Conservation (phyloP, 148 eudicot genomes). For the Silene latifolia region DNA sequence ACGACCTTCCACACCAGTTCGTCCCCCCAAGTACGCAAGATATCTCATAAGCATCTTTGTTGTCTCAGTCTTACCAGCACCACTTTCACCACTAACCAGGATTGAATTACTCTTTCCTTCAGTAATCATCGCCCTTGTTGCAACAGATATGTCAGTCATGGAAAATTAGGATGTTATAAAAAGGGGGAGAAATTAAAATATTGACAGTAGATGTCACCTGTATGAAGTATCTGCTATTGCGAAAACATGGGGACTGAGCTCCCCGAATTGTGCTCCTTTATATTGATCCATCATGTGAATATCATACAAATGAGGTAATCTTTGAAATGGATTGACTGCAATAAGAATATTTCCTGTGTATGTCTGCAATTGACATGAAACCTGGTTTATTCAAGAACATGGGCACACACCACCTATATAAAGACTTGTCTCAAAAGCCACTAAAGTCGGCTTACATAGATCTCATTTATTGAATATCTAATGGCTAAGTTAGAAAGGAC, state of each 20-base stretch:
- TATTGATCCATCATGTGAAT: conserved; percentile 99
- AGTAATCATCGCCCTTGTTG: conserved; percentile 87
- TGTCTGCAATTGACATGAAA: conserved; percentile 48
- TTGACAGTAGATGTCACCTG: conserved; percentile 43
- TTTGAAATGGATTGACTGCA: conserved; percentile 98
- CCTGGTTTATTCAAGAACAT: conserved; percentile 15
- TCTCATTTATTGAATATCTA: conserved; percentile 96
- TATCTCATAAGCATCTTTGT: conserved; percentile 99
- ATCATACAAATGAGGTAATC: conserved; percentile 91
- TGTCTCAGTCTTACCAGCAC: conserved; percentile 99
- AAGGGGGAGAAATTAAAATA: background rate
- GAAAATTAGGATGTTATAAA: background rate
- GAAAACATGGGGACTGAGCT: conserved; percentile 98
- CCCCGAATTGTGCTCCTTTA: conserved; percentile 92
- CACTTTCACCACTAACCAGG: conserved; percentile 99
- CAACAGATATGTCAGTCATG: conserved; percentile 18
- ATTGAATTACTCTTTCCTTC: conserved; percentile 97
- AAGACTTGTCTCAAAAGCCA: background rate
- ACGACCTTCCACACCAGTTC: conserved; percentile 89
- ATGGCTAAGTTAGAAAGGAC: conserved; percentile 83
- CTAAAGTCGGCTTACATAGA: conserved; percentile 59
- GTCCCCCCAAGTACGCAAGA: conserved; percentile 93
- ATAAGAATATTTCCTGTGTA: conserved; percentile 96
- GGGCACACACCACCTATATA: background rate
- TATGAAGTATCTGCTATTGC: conserved; percentile 91